Percentiles rank a stretch among this genome's conserved stretches.
Evolutionary conservation across 2,329 filamentous ascomycete genomes (phyloP).

Genomic region (Aspergillus brasiliensis): DNA sequence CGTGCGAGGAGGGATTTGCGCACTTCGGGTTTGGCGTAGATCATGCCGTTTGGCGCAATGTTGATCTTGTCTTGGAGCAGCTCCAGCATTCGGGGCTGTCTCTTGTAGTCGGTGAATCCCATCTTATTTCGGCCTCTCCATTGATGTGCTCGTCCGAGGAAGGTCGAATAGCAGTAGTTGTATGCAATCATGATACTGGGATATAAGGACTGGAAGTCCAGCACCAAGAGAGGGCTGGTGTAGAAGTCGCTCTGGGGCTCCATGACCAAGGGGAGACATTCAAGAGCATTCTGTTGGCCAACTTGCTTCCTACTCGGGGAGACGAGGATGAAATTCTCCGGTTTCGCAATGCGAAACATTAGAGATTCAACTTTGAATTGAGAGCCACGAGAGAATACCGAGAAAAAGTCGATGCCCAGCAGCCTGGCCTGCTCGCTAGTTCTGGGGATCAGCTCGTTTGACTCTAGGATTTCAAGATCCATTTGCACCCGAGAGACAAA

Average conservation of each 20-base stretch:
- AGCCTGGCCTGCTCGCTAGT: constrained; percentile 94
- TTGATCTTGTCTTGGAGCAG: constrained; percentile 85
- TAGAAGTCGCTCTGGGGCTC: constrained; percentile 96
- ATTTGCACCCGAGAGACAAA: constrained; percentile 75
- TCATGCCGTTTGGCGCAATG: constrained; percentile 92
- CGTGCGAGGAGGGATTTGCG: constrained; percentile 90
- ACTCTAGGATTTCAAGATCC: constrained; percentile 86
- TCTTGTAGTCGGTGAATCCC: constrained; percentile 85
- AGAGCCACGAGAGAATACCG: constrained; percentile 89
- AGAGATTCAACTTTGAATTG: constrained; percentile 99
- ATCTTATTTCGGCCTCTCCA: constrained; percentile 95
- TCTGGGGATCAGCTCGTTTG: constrained; percentile 82
- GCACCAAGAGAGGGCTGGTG: constrained; percentile 80
- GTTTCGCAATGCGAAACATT: constrained; percentile 98
- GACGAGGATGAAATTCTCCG: constrained; percentile 87
- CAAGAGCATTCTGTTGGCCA: constrained; percentile 87
- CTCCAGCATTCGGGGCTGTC: constrained; percentile 72
- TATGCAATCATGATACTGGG: constrained; percentile 99
- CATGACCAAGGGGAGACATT: constrained; percentile 95
- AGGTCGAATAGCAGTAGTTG: constrained; percentile 98
- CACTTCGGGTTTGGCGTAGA: constrained; percentile 84
- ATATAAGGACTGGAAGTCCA: constrained; percentile 96
- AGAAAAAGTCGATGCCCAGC: constrained; percentile 94
- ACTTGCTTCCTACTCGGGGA: constrained; percentile 92
- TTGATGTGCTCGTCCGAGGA: constrained; percentile 77